Evolutionary conservation across 179 eudicot genomes (phyloP), one percentile per base, ranked within the genome.

Genomic region (Carnegiea gigantea): DNA sequence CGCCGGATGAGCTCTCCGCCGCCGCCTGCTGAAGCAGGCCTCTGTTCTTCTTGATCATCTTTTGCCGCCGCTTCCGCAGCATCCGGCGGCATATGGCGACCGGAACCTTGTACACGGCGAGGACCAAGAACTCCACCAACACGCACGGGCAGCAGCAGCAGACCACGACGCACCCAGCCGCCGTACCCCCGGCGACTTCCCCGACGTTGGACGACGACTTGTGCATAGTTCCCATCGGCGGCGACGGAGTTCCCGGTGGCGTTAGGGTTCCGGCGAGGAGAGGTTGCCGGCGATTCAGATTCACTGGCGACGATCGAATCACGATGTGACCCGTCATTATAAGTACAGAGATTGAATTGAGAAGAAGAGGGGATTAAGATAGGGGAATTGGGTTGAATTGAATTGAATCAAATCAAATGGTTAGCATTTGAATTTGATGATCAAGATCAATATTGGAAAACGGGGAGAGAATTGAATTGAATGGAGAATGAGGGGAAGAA

Each of bases 101-200:
- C 70, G 90, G 90, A 2, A 86, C 82, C 70, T 83, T 88, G 48
- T 88, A 88, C 9, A 85, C 77, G 46, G 87, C 86, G 57, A 86
- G 36, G 36, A 86, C 59, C 1, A 88, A 20, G 67, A 68, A 83
- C 78, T 86, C 89, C 6, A 84, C 6, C 4, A 86, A 20, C 6
- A 79, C 87, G 13, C 89, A 86, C 0, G 90, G 90, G 21, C 89
- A 86, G 10, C 90, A 88, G 6, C 89, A 88, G 33, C 85, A 82
- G 0, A 88, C 81, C 7, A 84, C 82, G 2, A 82, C 77, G 13
- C 87, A 73, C 24, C 77, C 84, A 44, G 87, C 90, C 38, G 89
- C 83, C 30, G 90, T 81, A 14, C 89, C 88, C 51, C 90, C 90
- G 17, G 90, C 90, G 9, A 86, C 62, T 80, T 88, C 90, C 26